Conservation (phyloP, 345 rosid species). For the Capsella bursapastoris region DNA sequence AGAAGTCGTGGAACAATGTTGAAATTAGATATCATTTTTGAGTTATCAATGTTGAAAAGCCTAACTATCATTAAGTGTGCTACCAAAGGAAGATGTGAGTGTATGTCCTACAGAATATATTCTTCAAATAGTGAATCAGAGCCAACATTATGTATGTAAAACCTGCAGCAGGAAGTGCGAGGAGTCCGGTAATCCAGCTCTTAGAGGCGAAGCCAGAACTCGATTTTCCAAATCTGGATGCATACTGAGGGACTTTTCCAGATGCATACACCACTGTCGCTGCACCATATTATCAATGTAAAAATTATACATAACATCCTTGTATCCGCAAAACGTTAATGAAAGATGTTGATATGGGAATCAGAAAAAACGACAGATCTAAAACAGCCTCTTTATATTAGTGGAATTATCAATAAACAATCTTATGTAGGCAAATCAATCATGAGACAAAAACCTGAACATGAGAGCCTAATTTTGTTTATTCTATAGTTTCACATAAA, state of each 20-base stretch:
- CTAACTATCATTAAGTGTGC: not conserved
- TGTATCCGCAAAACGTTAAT: not conserved
- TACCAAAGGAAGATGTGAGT: not conserved
- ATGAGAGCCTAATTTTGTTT: not conserved
- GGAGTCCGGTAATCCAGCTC: slow-evolving; percentile 72
- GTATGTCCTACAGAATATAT: not conserved
- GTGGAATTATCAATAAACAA: not conserved
- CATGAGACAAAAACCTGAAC: not conserved
- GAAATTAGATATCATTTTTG: not conserved
- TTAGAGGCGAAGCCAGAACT: slow-evolving; percentile 54
- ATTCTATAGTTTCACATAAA: not conserved
- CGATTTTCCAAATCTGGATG: slow-evolving; percentile 53
- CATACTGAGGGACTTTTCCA: slow-evolving; percentile 56
- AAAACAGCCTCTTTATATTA: not conserved
- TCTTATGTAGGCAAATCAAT: not conserved
- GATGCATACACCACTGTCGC: slow-evolving; percentile 60
- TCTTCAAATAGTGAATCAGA: not conserved
- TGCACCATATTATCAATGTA: slow-evolving; percentile 41
- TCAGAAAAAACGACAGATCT: not conserved
- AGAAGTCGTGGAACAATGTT: no score
- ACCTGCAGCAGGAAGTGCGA: slow-evolving; percentile 91
- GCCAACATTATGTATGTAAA: not conserved
- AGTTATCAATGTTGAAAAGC: not conserved
- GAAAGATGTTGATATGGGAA: not conserved
- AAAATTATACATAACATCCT: no score